Conservation (phyloP, 78 protist species). For the Chrysochromulina tobinii region DNA sequence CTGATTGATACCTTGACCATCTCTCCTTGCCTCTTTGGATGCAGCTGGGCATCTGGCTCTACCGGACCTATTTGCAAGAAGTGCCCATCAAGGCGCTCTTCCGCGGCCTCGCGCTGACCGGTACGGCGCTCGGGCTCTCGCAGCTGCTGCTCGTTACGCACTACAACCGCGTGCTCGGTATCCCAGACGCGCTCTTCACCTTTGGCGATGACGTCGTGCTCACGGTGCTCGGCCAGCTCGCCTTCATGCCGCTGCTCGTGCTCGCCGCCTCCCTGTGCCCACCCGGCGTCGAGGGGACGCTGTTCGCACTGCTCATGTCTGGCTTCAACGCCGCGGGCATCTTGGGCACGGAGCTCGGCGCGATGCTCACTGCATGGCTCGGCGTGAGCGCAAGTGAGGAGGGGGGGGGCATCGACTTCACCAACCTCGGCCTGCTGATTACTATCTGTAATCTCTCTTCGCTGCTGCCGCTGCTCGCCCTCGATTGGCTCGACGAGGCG, state of each 20-base stretch:
- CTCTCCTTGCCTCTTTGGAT: too few species aligned
- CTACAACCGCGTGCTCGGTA: neutral
- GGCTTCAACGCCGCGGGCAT: neutral
- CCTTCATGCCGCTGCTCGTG: slow-evolving; percentile 18
- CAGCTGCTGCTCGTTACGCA: slow-evolving; percentile 4
- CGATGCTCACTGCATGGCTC: neutral
- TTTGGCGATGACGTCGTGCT: neutral
- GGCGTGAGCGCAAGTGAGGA: neutral
- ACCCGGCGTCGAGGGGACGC: slow-evolving; percentile 20
- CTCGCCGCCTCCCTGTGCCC: slow-evolving; percentile 28
- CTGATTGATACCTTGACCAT: too few species aligned
- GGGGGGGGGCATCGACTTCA: neutral
- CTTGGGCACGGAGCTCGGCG: slow-evolving; percentile 14
- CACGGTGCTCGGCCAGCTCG: neutral
- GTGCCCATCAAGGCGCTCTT: neutral
- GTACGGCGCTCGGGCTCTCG: neutral
- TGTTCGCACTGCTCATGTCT: neutral
- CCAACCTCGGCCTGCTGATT: neutral
- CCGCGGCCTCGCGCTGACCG: neutral
- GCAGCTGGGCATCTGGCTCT: neutral
- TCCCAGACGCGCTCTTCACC: neutral
- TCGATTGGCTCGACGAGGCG: neutral
- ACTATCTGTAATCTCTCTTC: neutral
- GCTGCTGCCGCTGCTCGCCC: neutral
- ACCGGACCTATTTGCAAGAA: neutral